Base-by-base conservation (phyloP, 192 early-diverging fungal species). In the Spinellus fusiger region DNA sequence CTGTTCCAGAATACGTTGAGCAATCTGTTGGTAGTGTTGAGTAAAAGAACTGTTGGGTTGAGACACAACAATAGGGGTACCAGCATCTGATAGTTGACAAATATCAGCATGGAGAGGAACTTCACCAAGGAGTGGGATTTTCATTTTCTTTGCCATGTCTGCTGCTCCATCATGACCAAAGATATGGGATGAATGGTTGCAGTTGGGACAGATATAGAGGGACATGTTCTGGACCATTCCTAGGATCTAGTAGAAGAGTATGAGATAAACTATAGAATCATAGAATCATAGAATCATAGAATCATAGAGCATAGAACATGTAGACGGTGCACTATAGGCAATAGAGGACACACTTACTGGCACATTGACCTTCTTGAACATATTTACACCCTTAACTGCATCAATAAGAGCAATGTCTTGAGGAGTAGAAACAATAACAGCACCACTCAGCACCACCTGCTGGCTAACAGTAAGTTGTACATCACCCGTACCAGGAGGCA, bases 401-500 rank as follows among this genome's bases (percentile, higher is more conserved):
- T 95, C 93, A 34, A 81, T 71, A 22, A 93, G 71, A 1, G 93
- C 90, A 66, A 95, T 80, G 66, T 95, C 93, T 67, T 95, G 93
- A 33, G 93, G 93, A 0, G 93, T 95, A 2, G 92, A 90, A 4
- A 95, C 84, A 64, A 95, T 89, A 6, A 95, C 81, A 13, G 87
- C 88, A 18, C 91, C 89, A 63, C 74, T 66, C 44, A 93, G 34
- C 38, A 70, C 70, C 5, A 93, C 69, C 58, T 89, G 87, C 69
- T 95, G 93, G 29, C 82, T 80, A 38, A 95, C 86, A 5, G 91
- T 87, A 50, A 95, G 64, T 69, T 93, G 91, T 1, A 83, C 84
- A 64, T 95, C 93, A n/a, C 92, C 92, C 2, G 93, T 95, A 5
- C 93, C 93, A 20, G 93, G 93, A 20, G 93, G 93, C 84, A 92